Base-by-base conservation (phyloP, 2,329 filamentous ascomycete species). In the Fusarium ramigenum region DNA sequence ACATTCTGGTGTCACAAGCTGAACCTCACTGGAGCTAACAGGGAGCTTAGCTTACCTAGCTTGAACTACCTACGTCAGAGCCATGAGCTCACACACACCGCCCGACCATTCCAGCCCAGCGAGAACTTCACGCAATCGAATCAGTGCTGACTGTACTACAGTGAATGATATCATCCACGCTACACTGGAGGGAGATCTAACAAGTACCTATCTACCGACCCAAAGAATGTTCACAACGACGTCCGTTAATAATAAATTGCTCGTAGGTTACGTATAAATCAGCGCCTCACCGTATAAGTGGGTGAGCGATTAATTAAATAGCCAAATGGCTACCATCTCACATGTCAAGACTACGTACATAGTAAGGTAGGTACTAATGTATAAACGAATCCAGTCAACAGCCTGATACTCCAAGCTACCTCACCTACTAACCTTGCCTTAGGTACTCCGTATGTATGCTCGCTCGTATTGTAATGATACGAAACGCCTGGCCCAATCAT, bases 61-160 rank as follows among this genome's bases (percentile, higher is more conserved):
- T 59, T 39, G 43, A 37, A 36, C 47, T 70, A 70, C 66, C 47
- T 70, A 70, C 66, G 67, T 70, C 67, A 70, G 66, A 70, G 40
- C 34, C 42, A 60, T 49, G 47, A 70, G 60, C 47, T 60, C 47
- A 50, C 34, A 64, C 39, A 32, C 61, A 62, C 60, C 32, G 32
- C 32, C 32, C 53, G 28, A 28, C 46, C 52, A 70, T 70, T 70
- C 65, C 46, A 65, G 46, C 47, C 52, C 25, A 40, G 34, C 19
- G 23, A 25, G 19, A 54, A 42, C 50, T 28, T 40, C 34, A 52
- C 25, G 12, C 30, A 52, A 40, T 23, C 32, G 34, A 30, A 28
- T 49, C 42, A 44, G 25, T 54, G 64, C 66, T 65, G 60, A 60
- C 66, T 64, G 44, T 69, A 37, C 34, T 36, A 60, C 37, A 60